Percentiles rank a stretch among this genome's conserved stretches.
Conservation (phyloP, 345 rosid genomes). For the Populus euphratica region DNA sequence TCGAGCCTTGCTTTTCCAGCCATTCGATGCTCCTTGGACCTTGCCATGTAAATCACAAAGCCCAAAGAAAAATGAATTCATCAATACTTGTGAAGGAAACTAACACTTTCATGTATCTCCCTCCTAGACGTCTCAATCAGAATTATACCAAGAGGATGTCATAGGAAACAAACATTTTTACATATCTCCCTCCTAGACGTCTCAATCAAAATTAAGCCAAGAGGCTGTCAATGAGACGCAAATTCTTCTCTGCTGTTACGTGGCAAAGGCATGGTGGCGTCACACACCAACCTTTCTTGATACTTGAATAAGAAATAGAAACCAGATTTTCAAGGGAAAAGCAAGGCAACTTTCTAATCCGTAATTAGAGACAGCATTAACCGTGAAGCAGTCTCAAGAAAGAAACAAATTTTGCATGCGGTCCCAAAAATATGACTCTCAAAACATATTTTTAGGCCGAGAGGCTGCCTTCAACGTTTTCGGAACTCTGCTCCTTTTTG, state of each 20-base stretch:
- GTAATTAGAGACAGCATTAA: not conserved
- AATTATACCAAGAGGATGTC: not conserved
- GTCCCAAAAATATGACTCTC: not conserved
- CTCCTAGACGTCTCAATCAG: not conserved
- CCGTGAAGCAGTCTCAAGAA: not conserved
- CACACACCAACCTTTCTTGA: not conserved
- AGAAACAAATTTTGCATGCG: not conserved
- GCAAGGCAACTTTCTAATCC: not conserved
- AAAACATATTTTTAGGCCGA: not conserved
- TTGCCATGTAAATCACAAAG: not conserved
- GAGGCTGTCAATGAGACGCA: not conserved
- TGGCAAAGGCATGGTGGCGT: not conserved
- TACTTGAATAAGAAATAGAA: not conserved
- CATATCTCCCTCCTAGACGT: not conserved
- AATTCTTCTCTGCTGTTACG: not conserved
- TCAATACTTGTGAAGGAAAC: not conserved
- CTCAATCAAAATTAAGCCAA: not conserved
- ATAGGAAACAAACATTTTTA: not conserved
- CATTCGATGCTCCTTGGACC: slow-evolving; percentile 1
- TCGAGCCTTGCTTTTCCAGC: not conserved
- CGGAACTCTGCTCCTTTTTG: not conserved
- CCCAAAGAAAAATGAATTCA: not conserved
- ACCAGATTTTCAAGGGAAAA: not conserved
- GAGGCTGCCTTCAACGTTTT: not conserved
- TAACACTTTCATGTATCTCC: not conserved